Evolutionary conservation across 129 eudicot genomes (phyloP).

Genomic region (Scalesia atractyloides): DNA sequence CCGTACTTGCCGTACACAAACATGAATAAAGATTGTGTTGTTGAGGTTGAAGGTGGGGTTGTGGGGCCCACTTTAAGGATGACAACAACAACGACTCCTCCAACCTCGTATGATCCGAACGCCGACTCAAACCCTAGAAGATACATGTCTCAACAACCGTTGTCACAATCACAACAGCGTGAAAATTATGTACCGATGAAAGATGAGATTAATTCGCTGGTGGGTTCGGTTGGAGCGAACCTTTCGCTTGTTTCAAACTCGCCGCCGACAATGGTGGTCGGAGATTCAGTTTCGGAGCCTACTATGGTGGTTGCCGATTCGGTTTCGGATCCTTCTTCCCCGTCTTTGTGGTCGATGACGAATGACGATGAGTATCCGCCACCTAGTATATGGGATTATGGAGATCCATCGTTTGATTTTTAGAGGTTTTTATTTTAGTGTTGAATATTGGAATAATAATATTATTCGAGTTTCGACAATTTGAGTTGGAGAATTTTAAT

Average conservation of each 20-base stretch:
- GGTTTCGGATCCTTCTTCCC: slow-evolving; percentile 30
- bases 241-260: slow-evolving; percentile 34
- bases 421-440: slow-evolving; percentile 2
- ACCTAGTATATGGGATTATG: slow-evolving; percentile 68
- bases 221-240: slow-evolving; percentile 49
- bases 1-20: slow-evolving; percentile 12
- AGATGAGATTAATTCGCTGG: slow-evolving; percentile 52
- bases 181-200: neutral
- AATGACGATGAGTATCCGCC: slow-evolving; percentile 59
- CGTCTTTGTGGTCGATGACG: slow-evolving; percentile 46
- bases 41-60: slow-evolving; percentile 1
- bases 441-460: neutral
- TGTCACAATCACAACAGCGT: slow-evolving; percentile 15
- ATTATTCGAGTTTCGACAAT: neutral
- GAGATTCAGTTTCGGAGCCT: slow-evolving; percentile 49
- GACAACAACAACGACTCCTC: slow-evolving; percentile 10
- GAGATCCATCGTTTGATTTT: slow-evolving; percentile 70
- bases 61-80: slow-evolving; percentile 32
- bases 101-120: slow-evolving; percentile 43
- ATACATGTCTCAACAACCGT: neutral
- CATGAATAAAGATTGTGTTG: slow-evolving; percentile 8
- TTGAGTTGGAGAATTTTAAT: neutral
- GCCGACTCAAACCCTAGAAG: slow-evolving; percentile 34
- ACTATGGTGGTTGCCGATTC: slow-evolving; percentile 20
- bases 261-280: slow-evolving; percentile 27